Evolutionary conservation across 345 rosid species (phyloP).

Genomic region (Rhodomyrtus tomentosa): DNA sequence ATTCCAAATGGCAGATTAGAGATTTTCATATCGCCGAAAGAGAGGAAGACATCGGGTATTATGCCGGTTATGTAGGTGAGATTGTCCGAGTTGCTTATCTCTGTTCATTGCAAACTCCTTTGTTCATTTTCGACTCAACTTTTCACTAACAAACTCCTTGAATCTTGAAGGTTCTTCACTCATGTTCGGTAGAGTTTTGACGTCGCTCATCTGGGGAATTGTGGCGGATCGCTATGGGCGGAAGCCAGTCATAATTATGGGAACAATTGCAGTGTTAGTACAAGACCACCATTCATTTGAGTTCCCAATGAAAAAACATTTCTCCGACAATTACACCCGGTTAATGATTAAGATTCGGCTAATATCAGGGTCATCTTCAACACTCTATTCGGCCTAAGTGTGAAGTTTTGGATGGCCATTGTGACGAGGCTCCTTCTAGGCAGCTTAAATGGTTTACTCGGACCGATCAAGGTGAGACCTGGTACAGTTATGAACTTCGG

Average conservation of each 20-base stretch:
- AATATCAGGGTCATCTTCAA: constrained; percentile 67
- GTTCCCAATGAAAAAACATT: background rate
- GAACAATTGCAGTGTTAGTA: constrained; percentile 65
- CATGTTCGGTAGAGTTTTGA: constrained; percentile 82
- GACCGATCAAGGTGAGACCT: constrained; percentile 59
- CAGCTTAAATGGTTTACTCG: constrained; percentile 74
- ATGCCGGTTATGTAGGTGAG: constrained; percentile 88
- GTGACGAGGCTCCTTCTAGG: constrained; percentile 74
- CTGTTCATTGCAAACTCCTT: background rate
- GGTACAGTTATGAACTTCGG: background rate
- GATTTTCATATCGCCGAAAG: constrained; percentile 66
- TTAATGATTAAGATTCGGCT: background rate
- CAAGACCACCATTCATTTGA: background rate
- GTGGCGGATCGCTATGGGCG: constrained; percentile 88
- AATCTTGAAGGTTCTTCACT: constrained; percentile 54
- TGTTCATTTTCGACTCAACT: background rate
- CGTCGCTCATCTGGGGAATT: constrained; percentile 83
- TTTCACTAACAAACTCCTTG: background rate
- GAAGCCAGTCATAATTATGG: constrained; percentile 71
- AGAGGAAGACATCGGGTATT: constrained; percentile 84
- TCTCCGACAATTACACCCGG: background rate
- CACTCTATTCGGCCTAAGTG: constrained; percentile 78
- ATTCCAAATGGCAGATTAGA: constrained; percentile 31
- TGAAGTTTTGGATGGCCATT: constrained; percentile 90
- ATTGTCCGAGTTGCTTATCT: background rate